These are phyloP conservation scores for Phytophthora europaea DNA, from an alignment of 352 stramenopile species.

Conservation along the genomic window DNA sequence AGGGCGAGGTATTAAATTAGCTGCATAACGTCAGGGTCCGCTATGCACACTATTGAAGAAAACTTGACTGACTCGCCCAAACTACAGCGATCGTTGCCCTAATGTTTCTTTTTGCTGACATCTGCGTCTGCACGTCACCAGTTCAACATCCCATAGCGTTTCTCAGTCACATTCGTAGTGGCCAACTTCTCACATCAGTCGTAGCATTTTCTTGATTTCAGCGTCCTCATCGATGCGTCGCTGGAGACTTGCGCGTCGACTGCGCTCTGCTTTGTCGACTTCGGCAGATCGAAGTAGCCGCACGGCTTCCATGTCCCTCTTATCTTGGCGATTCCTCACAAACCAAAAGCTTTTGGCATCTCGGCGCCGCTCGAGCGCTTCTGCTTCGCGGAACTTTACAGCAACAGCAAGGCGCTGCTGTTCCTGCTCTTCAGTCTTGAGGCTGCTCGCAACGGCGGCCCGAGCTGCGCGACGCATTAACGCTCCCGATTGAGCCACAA, in stretches of 20 bases:
- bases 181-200: slow-evolving; percentile 48
- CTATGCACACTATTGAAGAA: not conserved
- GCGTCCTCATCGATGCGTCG: slow-evolving; percentile 71
- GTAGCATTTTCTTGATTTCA: slow-evolving; percentile 76
- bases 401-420: slow-evolving; percentile 33
- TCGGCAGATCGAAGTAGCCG: slow-evolving; percentile 34
- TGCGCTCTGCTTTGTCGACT: slow-evolving; percentile 33
- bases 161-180: not conserved
- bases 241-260: slow-evolving; percentile 33
- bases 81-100: no score
- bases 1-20: no score
- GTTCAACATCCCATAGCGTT: no score
- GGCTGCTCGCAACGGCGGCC: slow-evolving; percentile 44
- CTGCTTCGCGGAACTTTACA: slow-evolving; percentile 46
- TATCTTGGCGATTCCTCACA: slow-evolving; percentile 62
- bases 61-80: no score
- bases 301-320: slow-evolving; percentile 39
- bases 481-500: slow-evolving; percentile 66
- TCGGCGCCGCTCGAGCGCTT: slow-evolving; percentile 50
- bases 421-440: slow-evolving; percentile 46
- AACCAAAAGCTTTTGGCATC: slow-evolving; percentile 82
- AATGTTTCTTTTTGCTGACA: no score
- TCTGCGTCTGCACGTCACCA: no score
- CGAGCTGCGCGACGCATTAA: slow-evolving; percentile 75
- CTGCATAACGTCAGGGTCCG: no score